These are phyloP conservation scores for Colletotrichum sp. DNA, from an alignment of 2,329 filamentous ascomycete genomes.

Conservation along the genomic window DNA sequence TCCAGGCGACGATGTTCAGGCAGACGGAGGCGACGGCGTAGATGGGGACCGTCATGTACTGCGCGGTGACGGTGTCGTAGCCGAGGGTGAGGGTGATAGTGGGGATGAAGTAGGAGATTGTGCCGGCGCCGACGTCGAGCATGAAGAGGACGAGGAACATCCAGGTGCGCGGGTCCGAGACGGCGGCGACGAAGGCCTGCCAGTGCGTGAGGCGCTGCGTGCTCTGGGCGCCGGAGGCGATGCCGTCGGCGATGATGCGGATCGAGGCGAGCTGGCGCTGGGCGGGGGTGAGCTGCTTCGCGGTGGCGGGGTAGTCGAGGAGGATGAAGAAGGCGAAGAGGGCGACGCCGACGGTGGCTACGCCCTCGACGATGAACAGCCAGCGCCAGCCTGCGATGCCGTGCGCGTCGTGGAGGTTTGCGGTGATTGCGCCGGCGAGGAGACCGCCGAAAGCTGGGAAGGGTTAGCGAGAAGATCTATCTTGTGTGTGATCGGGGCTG, in stretches of 20 bases:
- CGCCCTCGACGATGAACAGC: slow-evolving; percentile 64
- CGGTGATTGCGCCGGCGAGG: slow-evolving; percentile 50
- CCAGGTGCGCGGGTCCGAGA: slow-evolving; percentile 52
- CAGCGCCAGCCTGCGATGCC: slow-evolving; percentile 58
- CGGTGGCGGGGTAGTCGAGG: slow-evolving; percentile 72
- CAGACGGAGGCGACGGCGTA: slow-evolving; percentile 25
- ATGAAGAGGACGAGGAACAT: slow-evolving; percentile 55
- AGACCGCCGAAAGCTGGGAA: slow-evolving; percentile 53
- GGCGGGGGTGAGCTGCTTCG: slow-evolving; percentile 59
- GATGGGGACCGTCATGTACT: slow-evolving; percentile 49
- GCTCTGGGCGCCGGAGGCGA: slow-evolving; percentile 35
- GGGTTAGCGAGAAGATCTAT: background rate
- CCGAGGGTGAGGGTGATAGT: slow-evolving; percentile 54
- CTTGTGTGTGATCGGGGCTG: too few relatives aligned
- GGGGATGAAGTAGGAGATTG: slow-evolving; percentile 59
- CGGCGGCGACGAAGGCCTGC: slow-evolving; percentile 33
- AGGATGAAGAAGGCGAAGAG: slow-evolving; percentile 70
- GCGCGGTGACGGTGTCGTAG: slow-evolving; percentile 46
- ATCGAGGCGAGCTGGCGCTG: slow-evolving; percentile 64
- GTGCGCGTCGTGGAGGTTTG: slow-evolving; percentile 47
- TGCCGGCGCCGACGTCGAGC: slow-evolving; percentile 49
- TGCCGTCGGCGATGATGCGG: slow-evolving; percentile 45
- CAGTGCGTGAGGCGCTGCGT: slow-evolving; percentile 28
- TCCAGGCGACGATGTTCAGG: slow-evolving; percentile 27
- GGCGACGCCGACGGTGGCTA: slow-evolving; percentile 68